Evolutionary conservation across 164 flowering plant species (phyloP).

Genomic region (Umbellularia californica): DNA sequence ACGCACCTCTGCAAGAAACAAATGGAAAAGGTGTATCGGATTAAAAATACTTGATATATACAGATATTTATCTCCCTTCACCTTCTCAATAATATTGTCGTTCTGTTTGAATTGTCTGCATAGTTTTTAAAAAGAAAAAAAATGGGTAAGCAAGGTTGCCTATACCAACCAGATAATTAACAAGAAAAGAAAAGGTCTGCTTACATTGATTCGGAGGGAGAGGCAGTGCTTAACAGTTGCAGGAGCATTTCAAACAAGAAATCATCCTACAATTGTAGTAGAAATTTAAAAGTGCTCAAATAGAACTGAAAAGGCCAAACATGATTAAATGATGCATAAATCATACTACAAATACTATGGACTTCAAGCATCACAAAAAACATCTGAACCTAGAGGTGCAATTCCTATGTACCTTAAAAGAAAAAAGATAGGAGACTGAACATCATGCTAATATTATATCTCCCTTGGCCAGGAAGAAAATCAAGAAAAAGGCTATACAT

Average conservation of each 20-base stretch:
- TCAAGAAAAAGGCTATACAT: too few species aligned
- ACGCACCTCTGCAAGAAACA: slow-evolving; percentile 76
- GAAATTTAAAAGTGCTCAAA: neutral
- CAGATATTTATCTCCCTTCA: slow-evolving; percentile 29
- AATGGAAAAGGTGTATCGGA: slow-evolving; percentile 63
- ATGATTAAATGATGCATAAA: neutral
- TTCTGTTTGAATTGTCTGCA: slow-evolving; percentile 19
- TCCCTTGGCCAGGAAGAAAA: too few species aligned
- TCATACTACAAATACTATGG: too few species aligned
- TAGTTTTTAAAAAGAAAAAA: neutral
- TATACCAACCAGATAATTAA: slow-evolving; percentile 1
- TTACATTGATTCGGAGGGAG: slow-evolving; percentile 35
- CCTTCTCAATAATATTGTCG: slow-evolving; percentile 18
- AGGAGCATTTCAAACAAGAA: slow-evolving; percentile 74
- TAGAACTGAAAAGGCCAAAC: neutral
- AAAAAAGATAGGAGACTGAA: too few species aligned
- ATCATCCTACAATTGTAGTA: slow-evolving; percentile 56
- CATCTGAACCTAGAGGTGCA: too few species aligned
- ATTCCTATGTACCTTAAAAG: too few species aligned
- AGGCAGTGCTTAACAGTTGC: slow-evolving; percentile 43
- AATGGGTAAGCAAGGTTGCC: neutral
- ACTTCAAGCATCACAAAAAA: too few species aligned
- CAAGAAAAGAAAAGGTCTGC: slow-evolving; percentile 8
- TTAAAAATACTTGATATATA: slow-evolving; percentile 53
- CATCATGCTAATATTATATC: too few species aligned